Percentiles rank a stretch among this genome's conserved stretches.
phyloP scores from a whole-genome alignment of 768 basidiomycete species.

The Auriscalpium vulgare region DNA sequence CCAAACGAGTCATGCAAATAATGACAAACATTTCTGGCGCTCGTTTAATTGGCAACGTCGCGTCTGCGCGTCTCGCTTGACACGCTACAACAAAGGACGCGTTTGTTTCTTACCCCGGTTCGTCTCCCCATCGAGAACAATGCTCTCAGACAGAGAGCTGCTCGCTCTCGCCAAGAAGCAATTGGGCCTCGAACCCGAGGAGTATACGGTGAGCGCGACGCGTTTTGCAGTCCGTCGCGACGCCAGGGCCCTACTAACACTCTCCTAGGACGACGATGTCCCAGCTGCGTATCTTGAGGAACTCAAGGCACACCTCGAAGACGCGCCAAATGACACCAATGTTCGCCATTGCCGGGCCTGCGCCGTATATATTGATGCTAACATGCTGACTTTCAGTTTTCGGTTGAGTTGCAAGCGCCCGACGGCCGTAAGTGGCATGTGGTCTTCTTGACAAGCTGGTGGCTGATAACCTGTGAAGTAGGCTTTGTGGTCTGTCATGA shows the following conservation, averaged over 20 bases:
- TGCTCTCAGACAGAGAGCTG: background rate
- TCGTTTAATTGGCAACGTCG: too few relatives aligned
- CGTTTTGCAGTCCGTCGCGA: background rate
- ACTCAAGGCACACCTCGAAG: background rate
- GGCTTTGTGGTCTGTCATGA: constrained; percentile 40
- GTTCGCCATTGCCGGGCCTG: background rate
- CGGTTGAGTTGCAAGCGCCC: background rate
- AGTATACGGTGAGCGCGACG: too few relatives aligned
- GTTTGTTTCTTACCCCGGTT: too few relatives aligned
- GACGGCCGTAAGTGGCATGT: background rate
- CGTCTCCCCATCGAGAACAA: too few relatives aligned
- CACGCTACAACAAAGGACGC: too few relatives aligned
- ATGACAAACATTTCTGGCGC: too few relatives aligned
- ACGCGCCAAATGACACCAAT: background rate
- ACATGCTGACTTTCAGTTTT: background rate
- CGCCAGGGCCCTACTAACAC: background rate
- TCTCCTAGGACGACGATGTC: background rate
- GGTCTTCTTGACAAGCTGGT: background rate
- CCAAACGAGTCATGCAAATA: too few relatives aligned
- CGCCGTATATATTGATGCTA: background rate
- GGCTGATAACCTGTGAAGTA: constrained; percentile 21
- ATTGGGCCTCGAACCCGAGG: background rate
- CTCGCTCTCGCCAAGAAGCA: background rate
- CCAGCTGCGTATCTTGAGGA: background rate
- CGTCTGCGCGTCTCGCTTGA: too few relatives aligned